Evolutionary conservation across 495 filamentous ascomycete species (phyloP).

Genomic region (Hypoxylon trugodes): DNA sequence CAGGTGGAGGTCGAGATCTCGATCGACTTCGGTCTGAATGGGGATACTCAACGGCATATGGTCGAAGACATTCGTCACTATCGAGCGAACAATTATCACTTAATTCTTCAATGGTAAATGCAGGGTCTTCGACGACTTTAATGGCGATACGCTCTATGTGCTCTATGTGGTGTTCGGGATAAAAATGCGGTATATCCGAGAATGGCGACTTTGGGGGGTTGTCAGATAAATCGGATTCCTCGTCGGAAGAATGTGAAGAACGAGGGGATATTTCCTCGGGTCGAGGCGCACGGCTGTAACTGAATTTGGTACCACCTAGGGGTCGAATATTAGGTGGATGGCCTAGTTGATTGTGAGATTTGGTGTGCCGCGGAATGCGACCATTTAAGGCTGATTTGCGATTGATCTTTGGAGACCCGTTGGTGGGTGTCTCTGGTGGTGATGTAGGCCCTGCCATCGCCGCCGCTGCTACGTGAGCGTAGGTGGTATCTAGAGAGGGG

Average conservation of each 20-base stretch:
- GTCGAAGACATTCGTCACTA: slow-evolving; percentile 52
- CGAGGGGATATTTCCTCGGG: slow-evolving; percentile 61
- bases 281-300: slow-evolving; percentile 48
- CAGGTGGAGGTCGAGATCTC: slow-evolving; percentile 46
- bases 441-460: slow-evolving; percentile 57
- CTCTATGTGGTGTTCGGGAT: no score
- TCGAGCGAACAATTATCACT: slow-evolving; percentile 50
- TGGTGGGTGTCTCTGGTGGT: slow-evolving; percentile 62
- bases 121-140: slow-evolving; percentile 44
- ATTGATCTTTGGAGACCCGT: slow-evolving; percentile 50
- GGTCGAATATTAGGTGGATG: slow-evolving; percentile 49
- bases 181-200: slow-evolving; percentile 46
- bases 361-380: slow-evolving; percentile 36
- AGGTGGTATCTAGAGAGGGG: slow-evolving; percentile 55
- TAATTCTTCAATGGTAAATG: slow-evolving; percentile 56
- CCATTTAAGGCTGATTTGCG: slow-evolving; percentile 46
- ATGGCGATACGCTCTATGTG: slow-evolving; percentile 34
- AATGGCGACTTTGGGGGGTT: slow-evolving; percentile 46
- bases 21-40: slow-evolving; percentile 56
- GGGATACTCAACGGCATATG: slow-evolving; percentile 55
- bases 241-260: slow-evolving; percentile 54
- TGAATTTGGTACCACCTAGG: slow-evolving; percentile 54
- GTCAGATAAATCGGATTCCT: slow-evolving; percentile 38
- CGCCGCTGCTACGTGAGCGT: no score
- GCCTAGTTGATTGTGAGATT: slow-evolving; percentile 26